Conservation (phyloP, 2,329 filamentous ascomycete genomes). For the Xylariales sp. region DNA sequence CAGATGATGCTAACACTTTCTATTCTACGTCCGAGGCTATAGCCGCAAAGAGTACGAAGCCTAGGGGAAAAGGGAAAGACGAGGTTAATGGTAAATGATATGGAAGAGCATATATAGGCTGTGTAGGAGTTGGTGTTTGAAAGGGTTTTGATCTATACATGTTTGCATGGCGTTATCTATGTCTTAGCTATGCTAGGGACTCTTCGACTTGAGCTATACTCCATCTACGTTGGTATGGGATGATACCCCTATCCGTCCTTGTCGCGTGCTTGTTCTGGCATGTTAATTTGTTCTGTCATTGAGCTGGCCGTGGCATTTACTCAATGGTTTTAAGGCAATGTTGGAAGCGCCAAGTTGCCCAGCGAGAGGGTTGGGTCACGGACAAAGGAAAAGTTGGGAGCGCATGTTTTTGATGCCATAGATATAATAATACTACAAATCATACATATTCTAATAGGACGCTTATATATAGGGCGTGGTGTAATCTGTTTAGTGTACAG, state of each 20-base stretch:
- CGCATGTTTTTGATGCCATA: conserved; percentile 14
- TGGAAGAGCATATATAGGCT: conserved; percentile 1
- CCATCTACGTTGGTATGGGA: not conserved
- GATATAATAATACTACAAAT: conserved; percentile 18
- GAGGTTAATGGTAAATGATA: conserved; percentile 40
- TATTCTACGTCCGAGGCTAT: conserved; percentile 59
- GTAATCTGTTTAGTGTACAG: not conserved
- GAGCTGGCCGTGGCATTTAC: conserved; percentile 12
- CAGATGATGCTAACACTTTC: conserved; percentile 67
- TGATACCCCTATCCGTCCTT: not conserved
- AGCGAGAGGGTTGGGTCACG: conserved; percentile 3
- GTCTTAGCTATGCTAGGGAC: not conserved
- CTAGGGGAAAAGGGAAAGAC: conserved; percentile 44
- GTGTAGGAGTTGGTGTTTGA: not conserved
- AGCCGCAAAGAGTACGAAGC: conserved; percentile 46
- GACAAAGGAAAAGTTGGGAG: conserved; percentile 22
- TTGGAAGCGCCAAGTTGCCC: conserved; percentile 4
- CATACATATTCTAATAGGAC: not conserved
- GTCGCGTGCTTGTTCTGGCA: conserved; percentile 6
- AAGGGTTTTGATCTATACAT: conserved; percentile 27
- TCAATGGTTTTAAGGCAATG: conserved; percentile 9
- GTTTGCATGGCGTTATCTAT: conserved; percentile 28
- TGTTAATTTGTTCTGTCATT: not conserved
- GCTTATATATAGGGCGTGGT: not conserved
- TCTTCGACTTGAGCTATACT: not conserved